Base-by-base conservation (phyloP, 495 filamentous ascomycete genomes). In the Cercophora newfieldiana region DNA sequence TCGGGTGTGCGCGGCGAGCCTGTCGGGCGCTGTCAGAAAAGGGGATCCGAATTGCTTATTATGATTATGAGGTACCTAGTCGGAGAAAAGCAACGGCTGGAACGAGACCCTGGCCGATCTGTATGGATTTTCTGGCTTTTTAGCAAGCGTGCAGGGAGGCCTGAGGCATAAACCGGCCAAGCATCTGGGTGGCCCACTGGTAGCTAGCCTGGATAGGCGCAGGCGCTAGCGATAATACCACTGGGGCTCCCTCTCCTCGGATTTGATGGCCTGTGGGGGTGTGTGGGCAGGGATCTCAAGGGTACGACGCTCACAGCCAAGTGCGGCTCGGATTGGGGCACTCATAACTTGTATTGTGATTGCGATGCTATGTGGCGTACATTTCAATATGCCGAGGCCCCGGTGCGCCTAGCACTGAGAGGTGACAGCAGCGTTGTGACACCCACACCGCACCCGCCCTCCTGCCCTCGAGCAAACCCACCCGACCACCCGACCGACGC, bases 31-130 rank as follows among this genome's bases (percentile, higher is more conserved):
- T n/a, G 33, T 28, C 24, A 57, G 58, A 22, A 60, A 58, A 25
- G 26, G 55, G 55, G 55, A 33, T 21, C 19, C 33, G 58, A 60
- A 47, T 60, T 48, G 58, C 58, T 60, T 60, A 60, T 60, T 60
- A 60, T 60, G 30, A 60, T 60, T 60, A 60, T 24, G 22, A 55
- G 58, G 33, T 60, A 60, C 58, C 31, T 60, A 60, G 58, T 60
- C 31, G 57, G 58, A 48, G 21, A 60, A 26, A 60, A 60, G 33
- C 30, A n/a, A 60, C 33, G 58, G 58, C 33, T 60, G 58, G 58
- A 18, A 21, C 18, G 14, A 7, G n/a, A 48, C 33, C 31, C 33
- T 21, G 24, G 58, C 31, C 22, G n/a, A 7, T 21, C 57, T 47
- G 57, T 37, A 37, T 47, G 57, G 54, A 28, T 58, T 22, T 54